Evolutionary conservation across 164 flowering plant genomes (phyloP), one percentile per base, ranked within the genome.

Genomic region (Kingdonia uniflora): DNA sequence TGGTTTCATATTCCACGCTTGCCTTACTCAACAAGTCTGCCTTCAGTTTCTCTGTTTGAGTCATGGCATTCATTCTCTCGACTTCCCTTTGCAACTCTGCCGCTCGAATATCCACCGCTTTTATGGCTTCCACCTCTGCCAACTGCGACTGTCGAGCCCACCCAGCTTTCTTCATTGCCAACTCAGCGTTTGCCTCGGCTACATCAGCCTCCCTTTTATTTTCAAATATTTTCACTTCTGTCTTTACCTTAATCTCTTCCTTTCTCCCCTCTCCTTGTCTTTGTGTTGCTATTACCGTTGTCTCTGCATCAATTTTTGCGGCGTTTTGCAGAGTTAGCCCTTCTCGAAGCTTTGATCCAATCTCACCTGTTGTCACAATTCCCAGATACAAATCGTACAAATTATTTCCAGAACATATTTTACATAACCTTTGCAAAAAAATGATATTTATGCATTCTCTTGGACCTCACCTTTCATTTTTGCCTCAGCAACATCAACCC

Each of bases 121-220:
- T 68, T 14, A 13, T 45, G 1, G 68, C 55, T 51, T 68, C 72
- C 22, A 68, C 69, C 33, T 69, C 69, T 0, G 66, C 69, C 64
- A 62, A 19, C 61, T 58, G 44, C 0, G 66, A 42, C 33, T 55
- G 50, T 21, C 50, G 58, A 2, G 57, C 19, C 69, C 64, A 65
- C 8, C 52, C 58, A 0, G 65, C 69, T 61, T 65, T 67, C 56
- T 57, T 65, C 49, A 51, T 49, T 1, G 64, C 61, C 56, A 69
- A 47, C 52, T 61, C 61, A 1, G 73, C 61, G 24, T 58, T 65
- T 2, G 69, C 69, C 44, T 62, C 64, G 1, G 70, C 61, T 5
- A 70, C 55, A 14, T 70, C 74, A 1, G 70, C 74, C 35, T 70
- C 67, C 25, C 58, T 55, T 52, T 55, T 24, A 35, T 70, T 70